Conservation (phyloP, 2,329 filamentous ascomycete species). For the Ophiosphaerella herpotricha region DNA sequence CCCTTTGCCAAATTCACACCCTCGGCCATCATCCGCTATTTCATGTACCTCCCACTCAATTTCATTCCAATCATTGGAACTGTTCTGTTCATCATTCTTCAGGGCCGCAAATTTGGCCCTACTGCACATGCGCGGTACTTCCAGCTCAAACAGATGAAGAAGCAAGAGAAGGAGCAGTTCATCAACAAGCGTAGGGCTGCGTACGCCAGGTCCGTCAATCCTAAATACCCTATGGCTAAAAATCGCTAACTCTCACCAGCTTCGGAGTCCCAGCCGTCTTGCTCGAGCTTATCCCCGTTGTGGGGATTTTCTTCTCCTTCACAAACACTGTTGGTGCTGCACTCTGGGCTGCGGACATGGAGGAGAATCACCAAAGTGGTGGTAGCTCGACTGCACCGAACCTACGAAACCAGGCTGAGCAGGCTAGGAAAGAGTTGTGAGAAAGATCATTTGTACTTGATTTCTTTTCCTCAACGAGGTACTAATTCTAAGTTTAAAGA, state of each 20-base stretch:
- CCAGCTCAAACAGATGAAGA: conserved; percentile 83
- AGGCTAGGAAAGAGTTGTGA: conserved; percentile 44
- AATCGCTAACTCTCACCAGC: conserved; percentile 8
- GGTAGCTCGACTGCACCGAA: conserved; percentile 40
- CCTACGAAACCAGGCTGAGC: conserved; percentile 43
- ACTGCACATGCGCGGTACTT: conserved; percentile 73
- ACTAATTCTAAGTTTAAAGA: conserved; percentile 13
- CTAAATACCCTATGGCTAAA: no score
- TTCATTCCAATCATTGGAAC: conserved; percentile 91
- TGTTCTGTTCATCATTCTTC: conserved; percentile 75
- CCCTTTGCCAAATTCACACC: conserved; percentile 60
- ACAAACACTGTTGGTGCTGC: conserved; percentile 92
- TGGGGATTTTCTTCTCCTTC: conserved; percentile 82
- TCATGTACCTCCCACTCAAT: conserved; percentile 89
- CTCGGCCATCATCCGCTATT: conserved; percentile 70
- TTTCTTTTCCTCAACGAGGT: conserved; percentile 4
- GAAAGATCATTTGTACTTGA: conserved; percentile 5
- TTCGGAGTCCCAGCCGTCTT: conserved; percentile 79
- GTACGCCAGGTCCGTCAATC: conserved; percentile 70
- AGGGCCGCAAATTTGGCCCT: conserved; percentile 61
- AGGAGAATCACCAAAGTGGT: conserved; percentile 54
- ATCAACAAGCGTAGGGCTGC: conserved; percentile 71
- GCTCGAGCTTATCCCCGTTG: conserved; percentile 82
- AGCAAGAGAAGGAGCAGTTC: conserved; percentile 68
- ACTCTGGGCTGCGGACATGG: conserved; percentile 90